These are phyloP conservation scores for Aspergillus tanneri DNA, from an alignment of 2,329 filamentous ascomycete genomes.

Conservation along the genomic window DNA sequence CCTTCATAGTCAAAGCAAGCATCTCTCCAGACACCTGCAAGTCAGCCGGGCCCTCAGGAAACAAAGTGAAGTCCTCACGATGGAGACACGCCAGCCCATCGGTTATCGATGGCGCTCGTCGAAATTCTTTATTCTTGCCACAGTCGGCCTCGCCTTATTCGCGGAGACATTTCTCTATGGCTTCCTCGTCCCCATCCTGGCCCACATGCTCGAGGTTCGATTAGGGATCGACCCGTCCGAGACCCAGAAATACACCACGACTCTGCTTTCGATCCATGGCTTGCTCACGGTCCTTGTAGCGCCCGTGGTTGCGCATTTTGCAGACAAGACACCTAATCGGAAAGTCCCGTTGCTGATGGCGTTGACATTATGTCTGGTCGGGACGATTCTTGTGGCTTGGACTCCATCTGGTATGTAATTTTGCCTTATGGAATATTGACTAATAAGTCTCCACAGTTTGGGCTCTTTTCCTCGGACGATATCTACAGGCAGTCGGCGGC, in stretches of 20 bases:
- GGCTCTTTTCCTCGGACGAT: constrained; percentile 27
- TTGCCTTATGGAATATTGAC: background rate
- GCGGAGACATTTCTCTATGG: constrained; percentile 35
- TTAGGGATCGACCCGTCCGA: constrained; percentile 23
- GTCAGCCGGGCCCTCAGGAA: too few species aligned
- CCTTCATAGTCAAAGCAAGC: too few species aligned
- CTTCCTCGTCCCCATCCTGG: constrained; percentile 35
- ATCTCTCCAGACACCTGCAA: too few species aligned
- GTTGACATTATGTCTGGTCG: constrained; percentile 25
- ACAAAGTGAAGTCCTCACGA: too few species aligned
- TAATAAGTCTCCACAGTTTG: constrained; percentile 14
- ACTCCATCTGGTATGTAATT: constrained; percentile 19
- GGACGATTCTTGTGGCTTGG: constrained; percentile 28
- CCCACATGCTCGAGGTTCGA: constrained; percentile 32
- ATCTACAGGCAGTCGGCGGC: constrained; percentile 32
- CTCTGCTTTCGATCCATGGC: constrained; percentile 28
- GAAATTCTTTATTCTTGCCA: constrained; percentile 13
- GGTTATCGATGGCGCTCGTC: constrained; percentile 22
- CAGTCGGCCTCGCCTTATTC: constrained; percentile 15
- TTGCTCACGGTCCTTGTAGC: constrained; percentile 22
- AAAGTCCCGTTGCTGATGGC: constrained; percentile 26
- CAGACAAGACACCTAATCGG: constrained; percentile 27
- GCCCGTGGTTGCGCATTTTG: constrained; percentile 29
- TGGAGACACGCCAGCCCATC: background rate
- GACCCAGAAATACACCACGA: constrained; percentile 27